Percentiles rank a stretch among this genome's conserved stretches.
Evolutionary conservation across 441 rosid species (phyloP).

Genomic region (Erodium trifolium): DNA sequence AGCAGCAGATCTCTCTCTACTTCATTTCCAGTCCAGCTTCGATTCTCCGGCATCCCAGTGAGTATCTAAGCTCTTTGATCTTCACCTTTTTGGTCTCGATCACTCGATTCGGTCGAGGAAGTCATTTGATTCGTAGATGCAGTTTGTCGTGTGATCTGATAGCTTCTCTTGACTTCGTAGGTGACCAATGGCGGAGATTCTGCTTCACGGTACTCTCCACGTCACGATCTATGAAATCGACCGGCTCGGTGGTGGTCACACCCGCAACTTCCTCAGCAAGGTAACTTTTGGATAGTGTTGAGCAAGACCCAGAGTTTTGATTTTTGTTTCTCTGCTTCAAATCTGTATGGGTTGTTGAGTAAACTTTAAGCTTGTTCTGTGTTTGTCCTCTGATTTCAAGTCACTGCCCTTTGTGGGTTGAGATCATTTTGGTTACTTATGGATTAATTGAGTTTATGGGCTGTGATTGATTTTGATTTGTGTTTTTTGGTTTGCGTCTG

Average conservation of each 20-base stretch:
- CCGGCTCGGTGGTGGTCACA: slow-evolving; percentile 35
- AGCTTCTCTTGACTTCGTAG: slow-evolving; percentile 21
- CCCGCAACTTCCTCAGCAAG: slow-evolving; percentile 56
- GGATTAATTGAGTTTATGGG: neutral
- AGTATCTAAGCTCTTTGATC: no score
- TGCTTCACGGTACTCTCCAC: slow-evolving; percentile 79
- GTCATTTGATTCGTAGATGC: no score
- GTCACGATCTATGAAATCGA: slow-evolving; percentile 84
- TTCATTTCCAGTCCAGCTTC: no score
- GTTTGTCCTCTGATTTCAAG: neutral
- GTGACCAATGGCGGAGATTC: slow-evolving; percentile 62
- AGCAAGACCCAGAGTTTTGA: neutral
- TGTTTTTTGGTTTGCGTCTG: neutral
- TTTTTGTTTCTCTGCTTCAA: neutral
- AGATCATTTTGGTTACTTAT: neutral
- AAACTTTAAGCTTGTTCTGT: neutral
- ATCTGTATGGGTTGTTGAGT: neutral
- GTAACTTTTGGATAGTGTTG: slow-evolving; percentile 24
- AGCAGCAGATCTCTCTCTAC: no score
- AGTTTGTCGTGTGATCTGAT: neutral
- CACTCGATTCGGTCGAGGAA: no score
- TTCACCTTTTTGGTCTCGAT: no score
- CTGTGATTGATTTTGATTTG: neutral
- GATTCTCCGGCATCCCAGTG: no score
- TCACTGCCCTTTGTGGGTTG: neutral